Evolutionary conservation across 2,329 filamentous ascomycete genomes (phyloP), one percentile per base, ranked within the genome.

Genomic region (Zymoseptoria brevis): DNA sequence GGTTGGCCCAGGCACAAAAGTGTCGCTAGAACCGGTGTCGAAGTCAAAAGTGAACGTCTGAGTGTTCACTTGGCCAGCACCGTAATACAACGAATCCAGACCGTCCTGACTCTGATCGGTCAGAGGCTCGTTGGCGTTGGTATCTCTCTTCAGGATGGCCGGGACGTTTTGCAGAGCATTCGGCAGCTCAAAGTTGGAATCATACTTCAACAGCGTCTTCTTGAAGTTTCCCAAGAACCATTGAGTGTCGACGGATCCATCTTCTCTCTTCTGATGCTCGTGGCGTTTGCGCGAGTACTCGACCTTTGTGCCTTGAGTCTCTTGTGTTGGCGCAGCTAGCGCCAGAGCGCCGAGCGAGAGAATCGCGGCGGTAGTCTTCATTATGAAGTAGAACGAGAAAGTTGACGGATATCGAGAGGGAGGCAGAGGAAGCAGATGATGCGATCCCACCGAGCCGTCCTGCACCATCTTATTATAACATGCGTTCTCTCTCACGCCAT

Each of bases 21-120:
- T 62, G 53, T 68, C 66, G 48, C 60, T 60, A 35, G 56, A 59
- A 19, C 66, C 66, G 29, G 66, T 68, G 54, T 67, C 66, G 59
- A 68, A 66, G 58, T 68, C 64, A 54, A 66, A 66, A 45, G 62
- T 62, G 54, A 67, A 64, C 29, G 26, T 51, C 58, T 64, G 62
- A 16, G 60, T 50, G 30, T 60, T 58, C 8, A 66, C 57, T 6
- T 55, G 30, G 7, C 62, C 62, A 13, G 53, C 51, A 19, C 62
- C 62, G 48, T 66, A 62, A 19, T 58, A 62, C 48, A 66, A 56
- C 60, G 62, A 57, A 56, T 66, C 60, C 21, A 59, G 53, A 8
- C 60, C 60, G 8, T 60, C 53, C 8, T 54, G 50, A 19, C 60
- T 56, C 41, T 57, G 50, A 53, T 66, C 64, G n/a, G 60, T 63